These are phyloP conservation scores for Diaporthe vaccinii DNA, from an alignment of 2,329 filamentous ascomycete genomes.

Conservation along the genomic window DNA sequence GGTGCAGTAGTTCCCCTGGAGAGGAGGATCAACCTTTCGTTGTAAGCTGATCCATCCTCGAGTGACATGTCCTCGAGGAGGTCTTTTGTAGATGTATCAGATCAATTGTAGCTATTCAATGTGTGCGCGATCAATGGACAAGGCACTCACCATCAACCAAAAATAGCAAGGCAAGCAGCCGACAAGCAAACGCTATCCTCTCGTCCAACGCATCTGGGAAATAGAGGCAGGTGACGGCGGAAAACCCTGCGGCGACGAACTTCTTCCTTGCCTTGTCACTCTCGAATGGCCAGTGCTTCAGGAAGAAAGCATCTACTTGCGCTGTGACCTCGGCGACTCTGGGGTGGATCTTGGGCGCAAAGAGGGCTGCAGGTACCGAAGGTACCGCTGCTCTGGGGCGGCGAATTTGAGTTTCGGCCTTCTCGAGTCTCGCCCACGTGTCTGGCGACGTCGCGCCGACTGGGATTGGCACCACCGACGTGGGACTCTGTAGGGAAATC, in stretches of 20 bases:
- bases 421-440: background rate
- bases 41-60: conserved; percentile 53
- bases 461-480: background rate
- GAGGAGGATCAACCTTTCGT: conserved; percentile 54
- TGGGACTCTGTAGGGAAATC: conserved; percentile 1
- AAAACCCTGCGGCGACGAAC: conserved; percentile 52
- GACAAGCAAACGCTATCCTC: conserved; percentile 54
- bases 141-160: conserved; percentile 56
- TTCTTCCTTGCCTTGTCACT: conserved; percentile 48
- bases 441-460: background rate
- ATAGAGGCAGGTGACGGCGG: conserved; percentile 54
- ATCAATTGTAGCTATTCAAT: background rate
- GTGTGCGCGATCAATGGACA: fast-evolving
- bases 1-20: conserved; percentile 49
- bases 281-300: conserved; percentile 54
- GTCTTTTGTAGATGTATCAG: conserved; percentile 46
- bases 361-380: background rate
- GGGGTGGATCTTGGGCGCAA: conserved; percentile 2
- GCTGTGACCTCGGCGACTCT: conserved; percentile 42
- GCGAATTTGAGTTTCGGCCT: background rate
- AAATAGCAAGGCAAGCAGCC: conserved; percentile 56
- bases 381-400: background rate
- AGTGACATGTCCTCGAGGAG: conserved; percentile 58
- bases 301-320: conserved; percentile 55
- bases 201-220: conserved; percentile 54